A percentile compares a stretch with the other conserved stretches of the same genome.
Conservation (phyloP, 257 asterid genomes). For the Solanum bukasovii region DNA sequence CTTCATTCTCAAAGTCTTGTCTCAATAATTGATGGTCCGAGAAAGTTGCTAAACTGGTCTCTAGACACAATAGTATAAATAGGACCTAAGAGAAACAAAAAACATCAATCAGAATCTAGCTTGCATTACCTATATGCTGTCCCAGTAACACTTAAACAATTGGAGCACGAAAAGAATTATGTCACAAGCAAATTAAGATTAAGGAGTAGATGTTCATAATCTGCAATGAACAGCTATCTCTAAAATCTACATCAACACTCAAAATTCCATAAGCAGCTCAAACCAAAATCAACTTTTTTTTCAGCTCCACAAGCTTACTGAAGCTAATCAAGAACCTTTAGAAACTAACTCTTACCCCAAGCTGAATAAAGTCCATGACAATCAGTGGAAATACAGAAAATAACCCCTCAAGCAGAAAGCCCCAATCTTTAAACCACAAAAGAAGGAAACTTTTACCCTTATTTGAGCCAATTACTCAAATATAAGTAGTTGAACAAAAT, state of each 20-base stretch:
- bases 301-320: neutral
- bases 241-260: neutral
- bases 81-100: conserved; percentile 39
- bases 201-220: neutral
- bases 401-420: neutral
- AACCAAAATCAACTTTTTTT: neutral
- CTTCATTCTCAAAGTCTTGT: conserved; percentile 29
- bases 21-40: conserved; percentile 29
- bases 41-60: conserved; percentile 37
- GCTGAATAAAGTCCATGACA: neutral
- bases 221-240: neutral
- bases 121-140: neutral
- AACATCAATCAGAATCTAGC: neutral
- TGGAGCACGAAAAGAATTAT: neutral
- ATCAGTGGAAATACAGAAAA: neutral
- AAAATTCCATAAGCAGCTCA: neutral
- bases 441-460: neutral
- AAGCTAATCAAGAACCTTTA: neutral
- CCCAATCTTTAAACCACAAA: neutral
- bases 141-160: neutral
- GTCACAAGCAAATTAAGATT: neutral
- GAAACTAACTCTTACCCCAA: neutral
- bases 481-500: neutral
- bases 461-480: neutral
- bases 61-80: conserved; percentile 42